A percentile compares a stretch with the other conserved stretches of the same genome.
Conservation (phyloP, 768 basidiomycete genomes). For the Auriculariales sp. region DNA sequence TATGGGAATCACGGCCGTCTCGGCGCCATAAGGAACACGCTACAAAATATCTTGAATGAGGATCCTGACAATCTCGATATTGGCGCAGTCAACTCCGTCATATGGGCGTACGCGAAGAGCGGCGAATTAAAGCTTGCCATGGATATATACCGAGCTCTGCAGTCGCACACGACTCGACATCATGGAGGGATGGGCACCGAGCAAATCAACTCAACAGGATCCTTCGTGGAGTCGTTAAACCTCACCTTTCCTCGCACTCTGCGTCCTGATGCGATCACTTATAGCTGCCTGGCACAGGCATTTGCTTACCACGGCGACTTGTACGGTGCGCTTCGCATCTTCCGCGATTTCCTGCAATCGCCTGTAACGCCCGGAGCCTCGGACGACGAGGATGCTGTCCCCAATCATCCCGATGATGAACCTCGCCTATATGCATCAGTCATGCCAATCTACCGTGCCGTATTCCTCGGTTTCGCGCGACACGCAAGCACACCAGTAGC, state of each 20-base stretch:
- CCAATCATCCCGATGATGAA: background rate
- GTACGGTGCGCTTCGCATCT: constrained; percentile 33
- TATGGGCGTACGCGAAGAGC: constrained; percentile 52
- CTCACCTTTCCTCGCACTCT: constrained; percentile 29
- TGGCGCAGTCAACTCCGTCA: constrained; percentile 44
- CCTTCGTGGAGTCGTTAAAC: constrained; percentile 16
- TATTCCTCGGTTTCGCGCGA: constrained; percentile 63
- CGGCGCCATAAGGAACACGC: constrained; percentile 36
- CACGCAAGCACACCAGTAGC: constrained; percentile 24
- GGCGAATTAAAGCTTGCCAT: constrained; percentile 38
- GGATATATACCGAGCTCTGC: constrained; percentile 49
- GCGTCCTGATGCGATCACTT: constrained; percentile 52
- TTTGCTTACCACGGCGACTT: constrained; percentile 63
- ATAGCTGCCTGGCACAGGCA: constrained; percentile 50
- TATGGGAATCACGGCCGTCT: constrained; percentile 34
- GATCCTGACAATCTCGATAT: constrained; percentile 34
- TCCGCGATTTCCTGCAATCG: constrained; percentile 45
- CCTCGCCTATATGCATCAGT: constrained; percentile 25
- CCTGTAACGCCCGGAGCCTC: constrained; percentile 17
- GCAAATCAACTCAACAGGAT: constrained; percentile 2
- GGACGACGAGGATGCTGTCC: constrained; percentile 9
- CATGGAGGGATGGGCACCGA: constrained; percentile 19
- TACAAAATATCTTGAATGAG: constrained; percentile 37
- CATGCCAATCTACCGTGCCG: constrained; percentile 43
- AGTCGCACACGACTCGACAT: constrained; percentile 33